These are phyloP conservation scores for Penicillium crustosum DNA, from an alignment of 2,329 filamentous ascomycete genomes.

Conservation along the genomic window DNA sequence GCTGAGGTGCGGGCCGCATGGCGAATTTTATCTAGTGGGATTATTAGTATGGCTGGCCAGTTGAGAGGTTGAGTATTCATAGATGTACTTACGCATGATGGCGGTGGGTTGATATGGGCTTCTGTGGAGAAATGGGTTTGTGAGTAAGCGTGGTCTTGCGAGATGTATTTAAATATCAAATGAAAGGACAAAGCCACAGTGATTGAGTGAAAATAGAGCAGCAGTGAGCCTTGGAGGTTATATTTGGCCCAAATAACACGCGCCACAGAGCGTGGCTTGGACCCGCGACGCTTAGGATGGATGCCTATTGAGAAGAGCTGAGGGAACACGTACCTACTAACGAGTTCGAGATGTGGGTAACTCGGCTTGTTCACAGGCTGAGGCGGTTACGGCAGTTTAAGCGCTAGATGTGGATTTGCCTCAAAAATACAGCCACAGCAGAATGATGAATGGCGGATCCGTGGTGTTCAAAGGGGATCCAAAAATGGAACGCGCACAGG, in stretches of 20 bases:
- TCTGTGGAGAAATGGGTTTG: neutral
- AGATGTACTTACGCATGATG: slow-evolving; percentile 9
- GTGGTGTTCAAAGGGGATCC: neutral
- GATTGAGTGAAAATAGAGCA: neutral
- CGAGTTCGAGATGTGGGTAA: neutral
- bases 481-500: slow-evolving; percentile 3
- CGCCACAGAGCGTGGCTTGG: slow-evolving; percentile 5
- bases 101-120: neutral
- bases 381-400: neutral
- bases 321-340: slow-evolving; percentile 5
- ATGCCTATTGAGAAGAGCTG: neutral
- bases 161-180: neutral
- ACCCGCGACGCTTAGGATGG: neutral
- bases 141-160: neutral
- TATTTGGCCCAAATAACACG: neutral
- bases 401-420: neutral
- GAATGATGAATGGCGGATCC: neutral
- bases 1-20: slow-evolving; percentile 40
- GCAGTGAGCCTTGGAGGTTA: neutral
- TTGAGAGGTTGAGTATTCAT: neutral
- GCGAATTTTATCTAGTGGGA: slow-evolving; percentile 40
- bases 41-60: slow-evolving; percentile 6
- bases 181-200: neutral
- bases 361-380: neutral
- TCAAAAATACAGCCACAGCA: slow-evolving; percentile 5